Evolutionary conservation across 75 land plant species (phyloP).

Genomic region (Isoetes taiwanensis): DNA sequence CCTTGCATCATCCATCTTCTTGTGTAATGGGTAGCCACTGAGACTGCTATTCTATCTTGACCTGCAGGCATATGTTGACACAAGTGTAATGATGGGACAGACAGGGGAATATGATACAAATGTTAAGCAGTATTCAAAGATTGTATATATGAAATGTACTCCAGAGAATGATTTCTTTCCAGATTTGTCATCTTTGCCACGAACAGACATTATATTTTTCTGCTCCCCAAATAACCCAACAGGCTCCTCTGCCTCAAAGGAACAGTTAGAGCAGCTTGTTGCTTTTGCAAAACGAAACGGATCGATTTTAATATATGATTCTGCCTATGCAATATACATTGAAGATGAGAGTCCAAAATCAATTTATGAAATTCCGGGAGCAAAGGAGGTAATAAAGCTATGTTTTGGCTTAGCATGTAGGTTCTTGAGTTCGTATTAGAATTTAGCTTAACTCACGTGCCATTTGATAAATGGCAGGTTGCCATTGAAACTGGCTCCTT

Average conservation of each 20-base stretch:
- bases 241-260: constrained; percentile 48
- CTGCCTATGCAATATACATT: constrained; percentile 71
- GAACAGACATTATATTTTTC: constrained; percentile 73
- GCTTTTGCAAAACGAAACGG: constrained; percentile 69
- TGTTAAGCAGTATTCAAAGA: constrained; percentile 40
- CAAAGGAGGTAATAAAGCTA: constrained; percentile 52
- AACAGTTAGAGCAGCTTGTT: constrained; percentile 54
- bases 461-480: too few relatives aligned
- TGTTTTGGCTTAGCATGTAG: too few relatives aligned
- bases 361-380: constrained; percentile 84
- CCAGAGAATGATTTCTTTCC: constrained; percentile 73
- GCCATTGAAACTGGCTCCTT: constrained; percentile 84
- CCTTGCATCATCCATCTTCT: background rate
- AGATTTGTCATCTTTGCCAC: constrained; percentile 29
- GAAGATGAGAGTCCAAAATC: constrained; percentile 67
- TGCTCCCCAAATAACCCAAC: constrained; percentile 97
- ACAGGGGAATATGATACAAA: constrained; percentile 39
- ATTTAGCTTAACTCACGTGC: too few relatives aligned
- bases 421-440: too few relatives aligned
- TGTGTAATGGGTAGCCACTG: too few relatives aligned
- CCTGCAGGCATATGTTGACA: constrained; percentile 73
- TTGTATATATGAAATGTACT: constrained; percentile 63
- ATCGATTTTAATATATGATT: constrained; percentile 66
- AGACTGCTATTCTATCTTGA: background rate
- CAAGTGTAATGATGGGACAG: constrained; percentile 73